Evolutionary conservation across 1,284 basidiomycete species (phyloP), one percentile per base, ranked within the genome.

Genomic region (Fomitopsis schrenkii): DNA sequence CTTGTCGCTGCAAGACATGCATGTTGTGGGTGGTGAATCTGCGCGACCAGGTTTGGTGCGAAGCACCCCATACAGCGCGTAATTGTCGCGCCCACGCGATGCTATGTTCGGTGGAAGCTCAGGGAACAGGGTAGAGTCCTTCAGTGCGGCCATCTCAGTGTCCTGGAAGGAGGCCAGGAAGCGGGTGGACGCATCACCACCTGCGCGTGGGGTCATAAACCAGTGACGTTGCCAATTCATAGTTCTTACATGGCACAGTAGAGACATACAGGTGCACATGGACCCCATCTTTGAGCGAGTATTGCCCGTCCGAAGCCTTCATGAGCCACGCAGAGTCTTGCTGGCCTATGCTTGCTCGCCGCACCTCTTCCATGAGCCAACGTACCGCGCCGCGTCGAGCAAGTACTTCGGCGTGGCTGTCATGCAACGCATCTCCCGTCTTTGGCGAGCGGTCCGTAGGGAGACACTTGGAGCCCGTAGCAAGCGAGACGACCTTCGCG

Each of bases 1-100:
- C 75, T 97, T 97, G 75, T 97, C 95, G 66, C 90, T 93, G 74
- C 95, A 97, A 0, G 91, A 91, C 85, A 96, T 91, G 65, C 83
- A 93, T 1, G 83, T 74, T 1, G 94, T 93, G 0, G 88, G 85
- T 0, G 87, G 87, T 0, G 92, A 89, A 71, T 97, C 95, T 0
- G 91, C 87, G 58, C 95, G 85, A 9, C 92, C 94, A 1, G 95
- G 95, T 71, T 97, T 97, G 1, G 95, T 96, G 33, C 95, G 87
- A 45, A 97, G 75, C 14, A 90, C 87, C 7, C 92, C 90, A 38
- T 86, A 77, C 9, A 87, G 80, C 6, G 83, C 71, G 72, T 95
- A 97, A 53, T 90, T 87, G 66, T 91, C 84, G 17, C 95, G 81
- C 1, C 95, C 95, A 60, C 95, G 78, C 0, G 89, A 83, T 0